Evolutionary conservation across 371 early-diverging fungal species (phyloP).

Genomic region (Funneliformis caledonium): DNA sequence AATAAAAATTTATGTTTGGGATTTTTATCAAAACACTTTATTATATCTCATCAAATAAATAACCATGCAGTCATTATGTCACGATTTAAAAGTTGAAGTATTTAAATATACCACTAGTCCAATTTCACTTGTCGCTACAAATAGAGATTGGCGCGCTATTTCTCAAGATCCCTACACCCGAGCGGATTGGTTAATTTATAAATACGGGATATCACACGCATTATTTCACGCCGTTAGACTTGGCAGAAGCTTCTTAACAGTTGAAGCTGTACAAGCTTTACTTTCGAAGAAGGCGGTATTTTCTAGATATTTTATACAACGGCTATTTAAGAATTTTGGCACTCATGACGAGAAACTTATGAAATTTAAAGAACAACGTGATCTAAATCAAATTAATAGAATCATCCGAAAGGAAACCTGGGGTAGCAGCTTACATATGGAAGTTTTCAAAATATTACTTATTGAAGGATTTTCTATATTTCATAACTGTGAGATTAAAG

Average conservation of each 20-base stretch:
- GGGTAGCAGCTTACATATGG: neutral
- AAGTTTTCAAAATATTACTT: neutral
- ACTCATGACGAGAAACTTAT: constrained; percentile 1
- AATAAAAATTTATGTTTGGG: too few species aligned
- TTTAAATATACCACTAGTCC: too few species aligned
- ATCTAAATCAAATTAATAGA: too few species aligned
- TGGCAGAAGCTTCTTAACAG: neutral
- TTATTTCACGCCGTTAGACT: constrained; percentile 21
- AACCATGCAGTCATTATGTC: too few species aligned
- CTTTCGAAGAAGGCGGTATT: neutral
- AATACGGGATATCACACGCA: neutral
- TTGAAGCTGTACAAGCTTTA: neutral
- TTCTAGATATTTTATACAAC: constrained; percentile 19
- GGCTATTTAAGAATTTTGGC: neutral
- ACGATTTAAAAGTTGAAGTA: too few species aligned
- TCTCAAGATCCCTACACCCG: neutral
- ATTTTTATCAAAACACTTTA: too few species aligned
- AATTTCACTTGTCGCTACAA: too few species aligned
- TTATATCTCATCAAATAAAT: too few species aligned
- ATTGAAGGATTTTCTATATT: too few species aligned
- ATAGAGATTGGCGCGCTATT: neutral
- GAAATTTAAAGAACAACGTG: neutral
- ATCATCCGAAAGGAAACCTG: neutral
- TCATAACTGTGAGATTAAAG: neutral
- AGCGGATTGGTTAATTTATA: neutral